Evolutionary conservation across 805 yeast genomes (phyloP).

Genomic region (Yarrowia sp.): DNA sequence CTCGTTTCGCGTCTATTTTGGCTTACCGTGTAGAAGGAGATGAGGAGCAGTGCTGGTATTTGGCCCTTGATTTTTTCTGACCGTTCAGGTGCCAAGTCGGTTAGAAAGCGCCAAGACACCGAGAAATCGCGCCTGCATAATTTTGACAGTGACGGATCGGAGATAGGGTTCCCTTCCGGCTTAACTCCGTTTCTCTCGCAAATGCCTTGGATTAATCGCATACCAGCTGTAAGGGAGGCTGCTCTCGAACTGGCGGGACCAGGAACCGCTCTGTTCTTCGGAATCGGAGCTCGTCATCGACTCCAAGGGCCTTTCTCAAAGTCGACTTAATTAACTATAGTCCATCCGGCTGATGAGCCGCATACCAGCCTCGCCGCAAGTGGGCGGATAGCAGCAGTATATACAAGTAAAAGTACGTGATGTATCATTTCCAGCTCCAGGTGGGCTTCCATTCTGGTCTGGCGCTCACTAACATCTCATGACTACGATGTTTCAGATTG

Average conservation of each 20-base stretch:
- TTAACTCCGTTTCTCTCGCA: constrained; percentile 12
- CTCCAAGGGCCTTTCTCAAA: background rate
- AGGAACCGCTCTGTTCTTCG: no score
- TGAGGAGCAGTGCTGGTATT: no score
- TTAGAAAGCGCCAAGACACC: constrained; percentile 3
- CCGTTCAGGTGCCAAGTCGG: constrained; percentile 11
- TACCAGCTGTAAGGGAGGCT: background rate
- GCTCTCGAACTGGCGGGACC: background rate
- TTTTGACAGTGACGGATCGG: background rate
- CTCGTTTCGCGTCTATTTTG: constrained; percentile 31
- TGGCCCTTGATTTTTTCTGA: background rate
- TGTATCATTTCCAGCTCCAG: no score
- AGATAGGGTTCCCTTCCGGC: constrained; percentile 25
- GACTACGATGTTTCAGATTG: no score
- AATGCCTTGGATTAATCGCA: background rate
- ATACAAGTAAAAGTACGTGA: no score
- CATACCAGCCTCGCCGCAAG: constrained; percentile 30
- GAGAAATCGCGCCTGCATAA: constrained; percentile 18
- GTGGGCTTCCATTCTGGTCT: no score
- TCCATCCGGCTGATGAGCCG: constrained; percentile 13
- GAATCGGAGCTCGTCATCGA: no score
- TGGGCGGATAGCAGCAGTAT: background rate
- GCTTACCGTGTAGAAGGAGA: background rate
- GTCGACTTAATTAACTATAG: background rate
- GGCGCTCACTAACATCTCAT: no score